Evolutionary conservation across 495 filamentous ascomycete species (phyloP).

Genomic region (Astrocystis sublimbata): DNA sequence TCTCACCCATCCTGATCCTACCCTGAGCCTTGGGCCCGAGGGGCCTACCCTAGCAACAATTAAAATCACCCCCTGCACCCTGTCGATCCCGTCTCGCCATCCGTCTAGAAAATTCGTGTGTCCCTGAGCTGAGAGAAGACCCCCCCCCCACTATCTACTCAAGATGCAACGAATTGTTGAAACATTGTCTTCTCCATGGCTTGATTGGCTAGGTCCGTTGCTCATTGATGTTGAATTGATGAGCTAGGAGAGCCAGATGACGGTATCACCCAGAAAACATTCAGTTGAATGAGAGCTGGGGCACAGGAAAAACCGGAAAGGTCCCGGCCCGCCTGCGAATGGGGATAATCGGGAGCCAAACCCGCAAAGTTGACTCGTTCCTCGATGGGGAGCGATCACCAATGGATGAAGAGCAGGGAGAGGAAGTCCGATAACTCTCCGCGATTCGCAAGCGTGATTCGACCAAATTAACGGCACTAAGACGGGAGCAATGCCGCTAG

Average conservation of each 20-base stretch:
- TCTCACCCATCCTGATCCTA: no score
- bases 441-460: no score
- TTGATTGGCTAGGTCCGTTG: slow-evolving; percentile 3
- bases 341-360: background rate
- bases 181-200: background rate
- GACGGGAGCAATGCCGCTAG: no score
- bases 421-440: background rate
- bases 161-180: background rate
- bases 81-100: no score
- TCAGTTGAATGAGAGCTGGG: background rate
- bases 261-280: background rate
- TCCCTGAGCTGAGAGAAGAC: no score
- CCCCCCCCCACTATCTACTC: background rate
- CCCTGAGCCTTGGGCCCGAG: no score
- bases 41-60: no score
- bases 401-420: background rate
- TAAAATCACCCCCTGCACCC: no score
- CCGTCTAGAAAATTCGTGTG: no score
- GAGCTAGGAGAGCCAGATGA: background rate
- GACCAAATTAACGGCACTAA: no score
- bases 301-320: background rate
- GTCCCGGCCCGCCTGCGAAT: background rate
- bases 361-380: background rate
- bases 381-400: background rate
- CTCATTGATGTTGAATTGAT: background rate